Base-by-base conservation (phyloP, 306 rosid genomes). In the Phaseolus lunatus region DNA sequence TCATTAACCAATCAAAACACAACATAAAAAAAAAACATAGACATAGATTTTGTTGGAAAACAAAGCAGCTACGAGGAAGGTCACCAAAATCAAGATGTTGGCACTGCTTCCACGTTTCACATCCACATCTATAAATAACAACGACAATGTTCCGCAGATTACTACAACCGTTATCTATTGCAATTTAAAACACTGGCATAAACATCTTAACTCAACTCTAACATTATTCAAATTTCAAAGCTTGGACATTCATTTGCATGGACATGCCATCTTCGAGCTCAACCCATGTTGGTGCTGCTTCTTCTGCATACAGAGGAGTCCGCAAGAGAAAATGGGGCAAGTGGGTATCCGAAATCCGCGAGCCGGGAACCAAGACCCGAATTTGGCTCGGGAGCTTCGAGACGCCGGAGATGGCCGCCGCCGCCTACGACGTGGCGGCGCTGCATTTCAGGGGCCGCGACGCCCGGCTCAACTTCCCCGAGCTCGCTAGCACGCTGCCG, bases 321-420 rank as follows among this genome's bases (percentile, higher is more conserved):
- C 88, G 98, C n/a, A 94, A 92, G 94, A 73, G 98, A 1, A 94
- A 94, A 86, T 94, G 98, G 98, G 98, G 98, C 0, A 94, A 94
- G 77, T 94, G 97, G 97, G 97, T 94, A 0, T 94, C 98, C 3
- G 98, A 94, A 87, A 92, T 94, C 63, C 90, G 98, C 0, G 95
- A 94, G 45, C 98, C 98, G 0, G 97, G 96, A 0, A 94, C 85
- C 47, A 94, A 94, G 47, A 88, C 93, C 15, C 53, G 98, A 20
- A 94, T 94, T 50, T 94, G 98, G 98, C 78, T 94, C 0, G 98
- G 98, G 0, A 94, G 98, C 69, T 94, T 87, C 49, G 92, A 90
- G 82, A 80, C 92, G 0, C 93, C 93, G 0, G 91, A 92, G 72
- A 94, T 94, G 97, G 98, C 97, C 0, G 98, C 98, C 0, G 96